Conservation (phyloP, 257 asterid genomes). For the Knoxia roxburghii region DNA sequence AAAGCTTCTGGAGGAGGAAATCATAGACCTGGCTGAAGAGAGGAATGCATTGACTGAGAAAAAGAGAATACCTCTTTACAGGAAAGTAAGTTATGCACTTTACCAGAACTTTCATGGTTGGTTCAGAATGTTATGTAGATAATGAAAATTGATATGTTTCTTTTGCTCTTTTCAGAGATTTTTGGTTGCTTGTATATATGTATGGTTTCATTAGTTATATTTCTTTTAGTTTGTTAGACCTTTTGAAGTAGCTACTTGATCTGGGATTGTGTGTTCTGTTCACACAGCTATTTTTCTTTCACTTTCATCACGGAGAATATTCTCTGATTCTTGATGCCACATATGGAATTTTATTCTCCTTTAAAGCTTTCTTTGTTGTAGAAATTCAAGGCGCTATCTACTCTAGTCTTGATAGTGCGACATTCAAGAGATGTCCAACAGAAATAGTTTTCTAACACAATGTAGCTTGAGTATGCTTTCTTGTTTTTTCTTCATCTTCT, state of each 20-base stretch:
- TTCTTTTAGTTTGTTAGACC: background rate
- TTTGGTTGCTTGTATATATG: background rate
- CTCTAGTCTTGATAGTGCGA: background rate
- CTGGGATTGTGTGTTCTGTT: background rate
- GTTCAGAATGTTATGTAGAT: background rate
- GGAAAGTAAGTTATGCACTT: constrained; percentile 56
- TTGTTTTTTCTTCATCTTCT: background rate
- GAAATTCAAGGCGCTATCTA: background rate
- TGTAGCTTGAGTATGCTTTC: no score
- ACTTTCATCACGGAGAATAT: no score
- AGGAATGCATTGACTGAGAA: constrained; percentile 81
- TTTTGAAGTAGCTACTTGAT: background rate
- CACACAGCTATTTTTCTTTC: no score
- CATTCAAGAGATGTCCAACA: background rate
- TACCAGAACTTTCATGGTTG: background rate
- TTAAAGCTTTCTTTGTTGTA: background rate
- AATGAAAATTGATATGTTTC: background rate
- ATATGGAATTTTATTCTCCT: background rate
- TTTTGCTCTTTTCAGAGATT: background rate
- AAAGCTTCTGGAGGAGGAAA: constrained; percentile 81
- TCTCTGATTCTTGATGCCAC: background rate
- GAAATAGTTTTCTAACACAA: background rate
- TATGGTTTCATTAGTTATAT: background rate
- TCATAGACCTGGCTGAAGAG: constrained; percentile 93
- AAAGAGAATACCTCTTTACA: constrained; percentile 78